These are phyloP conservation scores for Fusarium solani-melongenae DNA, from an alignment of 2,329 filamentous ascomycete genomes.

Conservation along the genomic window DNA sequence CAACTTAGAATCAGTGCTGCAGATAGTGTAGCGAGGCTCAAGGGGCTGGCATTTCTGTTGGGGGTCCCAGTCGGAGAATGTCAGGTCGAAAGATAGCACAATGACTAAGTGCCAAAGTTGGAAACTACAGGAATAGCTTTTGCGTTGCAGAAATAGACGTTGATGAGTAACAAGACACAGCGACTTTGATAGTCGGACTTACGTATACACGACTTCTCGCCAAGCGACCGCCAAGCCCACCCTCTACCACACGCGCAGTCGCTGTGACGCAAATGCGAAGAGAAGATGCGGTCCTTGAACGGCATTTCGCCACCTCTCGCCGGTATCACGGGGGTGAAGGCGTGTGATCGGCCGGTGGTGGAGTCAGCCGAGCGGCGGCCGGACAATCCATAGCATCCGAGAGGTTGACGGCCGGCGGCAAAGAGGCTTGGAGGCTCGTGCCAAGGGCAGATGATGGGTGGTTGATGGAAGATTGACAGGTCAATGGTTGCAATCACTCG, in stretches of 20 bases:
- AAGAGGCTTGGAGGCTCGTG: conserved; percentile 1
- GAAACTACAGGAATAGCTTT: not conserved
- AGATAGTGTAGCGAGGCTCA: conserved; percentile 37
- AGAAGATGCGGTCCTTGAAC: conserved; percentile 1
- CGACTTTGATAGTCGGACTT: not conserved
- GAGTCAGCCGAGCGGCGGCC: conserved; percentile 11
- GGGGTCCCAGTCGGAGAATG: conserved; percentile 35
- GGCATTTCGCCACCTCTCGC: conserved; percentile 34
- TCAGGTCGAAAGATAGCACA: not conserved
- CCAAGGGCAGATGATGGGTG: conserved; percentile 11
- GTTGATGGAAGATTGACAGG: conserved; percentile 11
- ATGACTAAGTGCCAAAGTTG: not conserved
- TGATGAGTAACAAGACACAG: not conserved
- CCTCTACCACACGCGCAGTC: not conserved
- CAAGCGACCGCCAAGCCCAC: conserved; percentile 20
- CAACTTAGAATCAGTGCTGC: conserved; percentile 36
- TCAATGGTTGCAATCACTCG: conserved; percentile 24
- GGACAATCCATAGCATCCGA: conserved; percentile 9
- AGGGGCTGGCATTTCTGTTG: conserved; percentile 37
- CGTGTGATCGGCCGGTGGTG: conserved; percentile 38
- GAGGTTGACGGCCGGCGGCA: conserved; percentile 15
- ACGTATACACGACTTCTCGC: conserved; percentile 8
- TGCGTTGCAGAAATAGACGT: not conserved
- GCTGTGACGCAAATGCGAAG: conserved; percentile 31
- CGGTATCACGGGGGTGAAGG: conserved; percentile 23